Evolutionary conservation across 1,284 basidiomycete genomes (phyloP), one percentile per base, ranked within the genome.

Genomic region (Ceratobasidium papillatum): DNA sequence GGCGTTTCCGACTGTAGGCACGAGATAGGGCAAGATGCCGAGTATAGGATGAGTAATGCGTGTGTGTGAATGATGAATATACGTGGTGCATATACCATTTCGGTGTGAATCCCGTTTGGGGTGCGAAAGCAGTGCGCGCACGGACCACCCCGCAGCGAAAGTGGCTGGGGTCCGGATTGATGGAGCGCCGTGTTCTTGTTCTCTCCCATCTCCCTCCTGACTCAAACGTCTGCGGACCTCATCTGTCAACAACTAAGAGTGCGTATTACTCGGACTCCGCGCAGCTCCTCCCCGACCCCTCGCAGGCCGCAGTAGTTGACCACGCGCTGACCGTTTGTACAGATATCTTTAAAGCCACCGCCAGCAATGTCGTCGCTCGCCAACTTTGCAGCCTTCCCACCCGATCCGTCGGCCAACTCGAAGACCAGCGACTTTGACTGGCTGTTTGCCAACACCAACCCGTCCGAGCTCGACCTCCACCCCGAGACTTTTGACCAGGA

Each of bases 401-500:
- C 65, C 11, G 66, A 75, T 27, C 49, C 64, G 25, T 32, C 56
- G 58, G 61, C 30, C 74, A 75, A 75, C 63, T 45, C 49, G 36
- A 74, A 76, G 72, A 22, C 74, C 58, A n/a, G 14, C 47, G 65
- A 76, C 58, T 63, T 90, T 81, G 90, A 90, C 82, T 89, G 90
- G 83, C 85, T 88, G 81, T 89, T 90, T 85, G 86, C 80, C 56
- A 78, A 86, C 80, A 84, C 87, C 74, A 84, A 88, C 68, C 45
- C 30, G 19, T 3, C 54, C 56, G 68, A 54, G 78, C 85, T 87
- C 47, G 75, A 75, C 78, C 91, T 91, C 65, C 88, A 90, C 80
- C 90, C 91, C 76, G 91, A 93, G 85, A 86, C 89, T 77, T 93
- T 93, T 83, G 92, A 93, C 80, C 87, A 88, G 68, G 92, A 94